A percentile compares a stretch with the other conserved stretches of the same genome.
Conservation (phyloP, 805 yeast genomes). For the Teunomyces lycoperdinae region DNA sequence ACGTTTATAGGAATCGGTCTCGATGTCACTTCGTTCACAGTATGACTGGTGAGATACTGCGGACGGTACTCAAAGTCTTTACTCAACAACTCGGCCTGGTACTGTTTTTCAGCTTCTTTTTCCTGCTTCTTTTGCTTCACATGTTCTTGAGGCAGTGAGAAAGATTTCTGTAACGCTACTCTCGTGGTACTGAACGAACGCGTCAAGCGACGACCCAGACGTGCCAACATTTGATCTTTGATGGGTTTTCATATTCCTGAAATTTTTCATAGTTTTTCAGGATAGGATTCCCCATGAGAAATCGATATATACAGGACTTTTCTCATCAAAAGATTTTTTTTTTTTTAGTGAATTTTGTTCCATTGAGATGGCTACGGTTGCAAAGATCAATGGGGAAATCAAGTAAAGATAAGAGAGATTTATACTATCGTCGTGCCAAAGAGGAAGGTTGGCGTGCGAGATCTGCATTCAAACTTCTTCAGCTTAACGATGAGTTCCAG, state of each 20-base stretch:
- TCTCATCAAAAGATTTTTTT: not conserved
- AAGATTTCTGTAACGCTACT: conserved; percentile 5
- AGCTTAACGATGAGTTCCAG: conserved; percentile 86
- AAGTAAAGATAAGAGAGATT: conserved; percentile 90
- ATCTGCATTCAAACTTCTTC: conserved; percentile 91
- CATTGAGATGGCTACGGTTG: no score
- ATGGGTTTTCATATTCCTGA: no score
- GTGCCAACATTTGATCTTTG: not conserved
- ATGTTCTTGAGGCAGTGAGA: conserved; percentile 31
- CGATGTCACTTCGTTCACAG: conserved; percentile 18
- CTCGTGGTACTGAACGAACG: not conserved
- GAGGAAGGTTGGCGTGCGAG: conserved; percentile 98
- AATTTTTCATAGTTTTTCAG: not conserved
- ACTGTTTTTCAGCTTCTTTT: conserved; percentile 23
- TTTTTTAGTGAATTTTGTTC: no score
- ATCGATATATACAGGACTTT: not conserved
- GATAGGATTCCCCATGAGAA: no score
- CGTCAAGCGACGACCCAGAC: conserved; percentile 1
- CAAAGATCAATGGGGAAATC: conserved; percentile 69
- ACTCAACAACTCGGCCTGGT: conserved; percentile 24
- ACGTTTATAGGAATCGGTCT: conserved; percentile 82
- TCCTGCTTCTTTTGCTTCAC: conserved; percentile 24
- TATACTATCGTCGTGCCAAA: conserved; percentile 89
- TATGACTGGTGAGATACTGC: conserved; percentile 22
- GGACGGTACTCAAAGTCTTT: conserved; percentile 31